Conservation (phyloP, 176 grass and related monocot genomes). For the Elaeis guineensis region DNA sequence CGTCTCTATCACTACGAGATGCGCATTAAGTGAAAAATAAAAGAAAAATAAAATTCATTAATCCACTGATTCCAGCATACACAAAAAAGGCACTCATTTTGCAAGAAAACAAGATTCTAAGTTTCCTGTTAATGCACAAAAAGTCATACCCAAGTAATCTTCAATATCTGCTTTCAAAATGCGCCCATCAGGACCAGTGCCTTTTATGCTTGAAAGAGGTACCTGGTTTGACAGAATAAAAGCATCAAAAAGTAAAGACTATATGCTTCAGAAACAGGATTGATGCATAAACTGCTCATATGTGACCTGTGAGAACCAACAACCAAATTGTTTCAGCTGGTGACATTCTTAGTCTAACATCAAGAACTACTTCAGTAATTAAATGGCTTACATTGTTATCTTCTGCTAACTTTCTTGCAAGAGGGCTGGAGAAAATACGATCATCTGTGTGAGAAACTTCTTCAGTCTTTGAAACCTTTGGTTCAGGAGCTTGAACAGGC, state of each 20-base stretch:
- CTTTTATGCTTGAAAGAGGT: slow-evolving; percentile 72
- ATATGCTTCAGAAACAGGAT: too few relatives aligned
- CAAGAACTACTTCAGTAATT: neutral
- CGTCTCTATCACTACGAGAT: too few relatives aligned
- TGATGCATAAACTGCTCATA: too few relatives aligned
- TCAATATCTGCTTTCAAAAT: slow-evolving; percentile 96
- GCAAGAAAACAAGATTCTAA: too few relatives aligned
- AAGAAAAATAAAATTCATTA: too few relatives aligned
- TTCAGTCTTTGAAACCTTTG: slow-evolving; percentile 39
- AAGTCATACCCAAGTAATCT: slow-evolving; percentile 78
- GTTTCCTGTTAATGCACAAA: neutral
- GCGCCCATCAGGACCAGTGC: slow-evolving; percentile 86
- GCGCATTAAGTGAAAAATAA: too few relatives aligned
- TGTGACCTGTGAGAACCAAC: too few relatives aligned
- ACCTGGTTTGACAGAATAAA: slow-evolving; percentile 31
- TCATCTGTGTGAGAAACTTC: slow-evolving; percentile 48
- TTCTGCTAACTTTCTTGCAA: slow-evolving; percentile 88
- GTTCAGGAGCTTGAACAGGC: slow-evolving; percentile 35
- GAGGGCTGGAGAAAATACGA: slow-evolving; percentile 72
- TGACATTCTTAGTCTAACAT: neutral
- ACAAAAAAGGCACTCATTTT: too few relatives aligned
- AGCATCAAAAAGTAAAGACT: too few relatives aligned
- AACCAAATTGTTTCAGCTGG: too few relatives aligned
- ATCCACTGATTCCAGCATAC: too few relatives aligned
- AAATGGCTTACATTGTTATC: slow-evolving; percentile 65